A percentile compares a stretch with the other conserved stretches of the same genome.
Evolutionary conservation across 1,284 basidiomycete genomes (phyloP).

Genomic region (Pyrrhoderma noxium): DNA sequence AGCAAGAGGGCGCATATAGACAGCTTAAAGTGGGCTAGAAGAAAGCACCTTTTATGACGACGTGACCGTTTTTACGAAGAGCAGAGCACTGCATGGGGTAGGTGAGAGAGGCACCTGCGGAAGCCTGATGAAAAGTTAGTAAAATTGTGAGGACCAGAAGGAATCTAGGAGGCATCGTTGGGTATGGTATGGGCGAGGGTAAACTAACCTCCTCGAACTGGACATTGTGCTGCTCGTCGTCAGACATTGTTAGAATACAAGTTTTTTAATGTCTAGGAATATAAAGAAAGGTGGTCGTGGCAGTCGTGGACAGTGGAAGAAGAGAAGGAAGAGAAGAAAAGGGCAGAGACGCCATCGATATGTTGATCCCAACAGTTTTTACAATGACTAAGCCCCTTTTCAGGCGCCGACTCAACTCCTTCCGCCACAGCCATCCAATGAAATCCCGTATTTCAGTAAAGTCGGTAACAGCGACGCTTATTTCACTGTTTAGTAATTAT

Average conservation of each 20-base stretch:
- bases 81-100: slow-evolving; percentile 98
- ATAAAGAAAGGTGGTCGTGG: slow-evolving; percentile 3
- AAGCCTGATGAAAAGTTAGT: slow-evolving; percentile 37
- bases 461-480: too few species aligned
- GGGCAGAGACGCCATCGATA: not conserved
- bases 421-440: not conserved
- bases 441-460: not conserved
- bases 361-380: not conserved
- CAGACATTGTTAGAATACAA: slow-evolving; percentile 19
- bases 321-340: slow-evolving; percentile 12
- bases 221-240: slow-evolving; percentile 18
- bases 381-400: too few species aligned
- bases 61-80: slow-evolving; percentile 90
- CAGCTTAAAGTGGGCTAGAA: slow-evolving; percentile 8
- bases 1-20: not conserved
- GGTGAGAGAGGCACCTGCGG: slow-evolving; percentile 81
- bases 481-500: too few species aligned
- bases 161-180: slow-evolving; percentile 10
- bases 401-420: too few species aligned
- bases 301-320: slow-evolving; percentile 9
- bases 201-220: slow-evolving; percentile 16
- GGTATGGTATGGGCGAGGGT: not conserved
- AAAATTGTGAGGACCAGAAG: not conserved
- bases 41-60: slow-evolving; percentile 83
- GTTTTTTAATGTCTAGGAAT: not conserved